These are phyloP conservation scores for Neospermospora avenae DNA, from an alignment of 2,329 filamentous ascomycete species.

Conservation along the genomic window DNA sequence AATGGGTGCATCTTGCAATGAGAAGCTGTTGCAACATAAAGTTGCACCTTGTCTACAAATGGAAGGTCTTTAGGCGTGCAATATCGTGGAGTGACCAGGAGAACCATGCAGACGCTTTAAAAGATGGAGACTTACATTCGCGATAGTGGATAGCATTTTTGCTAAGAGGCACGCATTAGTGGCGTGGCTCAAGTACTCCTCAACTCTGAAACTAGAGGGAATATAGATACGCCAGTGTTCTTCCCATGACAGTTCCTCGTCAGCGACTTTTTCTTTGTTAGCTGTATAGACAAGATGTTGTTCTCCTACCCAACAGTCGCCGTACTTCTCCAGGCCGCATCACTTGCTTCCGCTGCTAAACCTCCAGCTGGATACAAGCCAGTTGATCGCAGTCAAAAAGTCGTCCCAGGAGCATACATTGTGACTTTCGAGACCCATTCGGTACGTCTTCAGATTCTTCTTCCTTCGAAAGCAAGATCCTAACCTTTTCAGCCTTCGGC, in stretches of 20 bases:
- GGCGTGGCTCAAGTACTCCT: background rate
- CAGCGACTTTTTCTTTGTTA: background rate
- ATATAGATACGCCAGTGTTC: background rate
- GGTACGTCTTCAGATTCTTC: background rate
- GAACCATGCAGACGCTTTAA: background rate
- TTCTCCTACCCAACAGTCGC: background rate
- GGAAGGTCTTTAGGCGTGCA: background rate
- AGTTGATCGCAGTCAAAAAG: background rate
- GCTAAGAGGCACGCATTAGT: background rate
- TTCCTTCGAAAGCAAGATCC: background rate
- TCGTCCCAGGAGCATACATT: conserved; percentile 4
- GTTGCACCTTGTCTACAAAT: background rate
- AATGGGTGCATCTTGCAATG: background rate
- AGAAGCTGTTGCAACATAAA: background rate
- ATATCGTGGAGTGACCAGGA: background rate
- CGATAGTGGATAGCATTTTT: background rate
- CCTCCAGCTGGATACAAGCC: background rate
- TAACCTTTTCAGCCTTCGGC: background rate
- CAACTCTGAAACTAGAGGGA: background rate
- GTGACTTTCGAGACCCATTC: background rate
- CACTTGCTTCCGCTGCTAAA: background rate
- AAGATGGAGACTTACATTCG: background rate
- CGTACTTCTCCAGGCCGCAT: background rate
- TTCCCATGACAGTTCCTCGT: background rate
- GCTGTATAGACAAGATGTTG: conserved; percentile 2